Base-by-base conservation (phyloP, 805 yeast species). In the Candida germanica region DNA sequence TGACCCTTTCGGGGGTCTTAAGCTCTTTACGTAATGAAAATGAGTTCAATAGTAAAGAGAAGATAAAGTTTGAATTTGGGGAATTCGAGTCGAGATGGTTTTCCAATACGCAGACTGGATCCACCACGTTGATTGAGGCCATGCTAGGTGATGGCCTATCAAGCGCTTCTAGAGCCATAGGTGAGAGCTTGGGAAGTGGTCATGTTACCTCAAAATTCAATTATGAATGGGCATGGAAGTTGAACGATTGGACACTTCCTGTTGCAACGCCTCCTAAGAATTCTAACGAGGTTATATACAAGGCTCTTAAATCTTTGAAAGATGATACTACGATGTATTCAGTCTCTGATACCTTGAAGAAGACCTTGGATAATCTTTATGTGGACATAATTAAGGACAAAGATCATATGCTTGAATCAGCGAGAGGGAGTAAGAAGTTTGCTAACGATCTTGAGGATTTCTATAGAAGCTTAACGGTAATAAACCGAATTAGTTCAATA, bases 191-290 rank as follows among this genome's bases (percentile, higher is more conserved):
- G 3, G 28, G 36, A 18, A 21, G 31, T 10, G 20, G 16, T 9
- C 13, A 8, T 6, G 31, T 34, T 13, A 33, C 27, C 11, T 12
- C 31, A 2, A 11, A 23, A n/a, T 12, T 16, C 29, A 53, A 50
- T 15, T 83, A 71, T 51, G 78, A 74, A 39, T 80, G 87, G 77
- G 75, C 80, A 1, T 82, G 96, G 87, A 83, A 83, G 50, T 57
- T 89, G 26, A 75, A 72, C 28, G 74, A 76, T 33, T 89, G 97
- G 97, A 83, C 82, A 36, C 42, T 84, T 1, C 86, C 94, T 0
- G 42, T 53, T 0, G 68, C 80, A 1, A 53, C 50, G 2, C 44
- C 40, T 0, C 52, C 71, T 0, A 33, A 36, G 0, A 55, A 64
- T 1, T 73, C 67, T 26, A 66, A 75, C 29, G 73, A 71, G 29